These are phyloP conservation scores for Clitopilus passeckerianus DNA, from an alignment of 768 basidiomycete genomes.

Conservation along the genomic window DNA sequence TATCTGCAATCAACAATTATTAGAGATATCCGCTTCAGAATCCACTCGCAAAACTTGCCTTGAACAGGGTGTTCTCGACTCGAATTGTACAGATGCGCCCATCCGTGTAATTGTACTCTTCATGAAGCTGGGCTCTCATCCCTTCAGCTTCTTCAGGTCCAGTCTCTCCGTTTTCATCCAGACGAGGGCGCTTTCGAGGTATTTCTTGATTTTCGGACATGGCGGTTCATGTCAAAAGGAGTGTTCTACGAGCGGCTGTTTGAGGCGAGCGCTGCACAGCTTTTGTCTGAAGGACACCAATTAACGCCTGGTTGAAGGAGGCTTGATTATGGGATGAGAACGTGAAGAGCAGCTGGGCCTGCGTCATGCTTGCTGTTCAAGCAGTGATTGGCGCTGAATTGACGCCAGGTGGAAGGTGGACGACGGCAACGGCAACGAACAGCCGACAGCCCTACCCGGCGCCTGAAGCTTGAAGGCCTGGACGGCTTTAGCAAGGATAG, in stretches of 20 bases:
- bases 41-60: slow-evolving; percentile 19
- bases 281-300: too few relatives aligned
- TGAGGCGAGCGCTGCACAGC: too few relatives aligned
- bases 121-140: neutral
- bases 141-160: neutral
- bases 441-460: too few relatives aligned
- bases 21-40: neutral
- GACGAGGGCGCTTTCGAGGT: neutral
- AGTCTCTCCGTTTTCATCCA: neutral
- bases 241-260: neutral
- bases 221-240: neutral
- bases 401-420: too few relatives aligned
- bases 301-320: too few relatives aligned
- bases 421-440: too few relatives aligned
- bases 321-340: too few relatives aligned
- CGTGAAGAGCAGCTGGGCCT: too few relatives aligned
- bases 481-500: too few relatives aligned
- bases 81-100: slow-evolving; percentile 38
- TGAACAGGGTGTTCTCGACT: slow-evolving; percentile 41
- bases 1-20: neutral
- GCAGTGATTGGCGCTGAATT: too few relatives aligned
- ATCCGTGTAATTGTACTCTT: slow-evolving; percentile 25
- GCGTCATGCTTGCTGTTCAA: too few relatives aligned
- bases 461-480: too few relatives aligned
- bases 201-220: neutral